Evolutionary conservation across 139 green algal genomes (phyloP), one percentile per base, ranked within the genome.

Genomic region (Chlamydomonas schloesseri): DNA sequence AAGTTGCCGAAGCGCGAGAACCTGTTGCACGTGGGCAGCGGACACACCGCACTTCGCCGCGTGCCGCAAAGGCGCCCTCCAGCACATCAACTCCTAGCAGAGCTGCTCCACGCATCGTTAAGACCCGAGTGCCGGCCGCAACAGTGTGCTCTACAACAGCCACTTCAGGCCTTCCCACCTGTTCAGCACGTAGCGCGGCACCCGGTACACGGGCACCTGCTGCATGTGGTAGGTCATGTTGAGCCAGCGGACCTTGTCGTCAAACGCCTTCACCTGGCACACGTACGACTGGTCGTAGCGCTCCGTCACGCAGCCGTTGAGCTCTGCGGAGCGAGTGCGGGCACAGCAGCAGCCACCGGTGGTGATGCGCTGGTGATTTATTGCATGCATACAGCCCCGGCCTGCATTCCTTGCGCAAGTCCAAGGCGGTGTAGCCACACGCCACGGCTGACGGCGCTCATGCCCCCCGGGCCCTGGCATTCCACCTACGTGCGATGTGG

Each of bases 231-330:
- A 84, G 8, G 64, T 68, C 64, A 75, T 84, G 65, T 84, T 84
- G 17, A 84, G 78, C 78, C 78, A 84, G 5, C 78, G 78, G 64
- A 84, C 78, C 64, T 84, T 84, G 78, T 84, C 78, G n/a, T 84
- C 78, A 28, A 84, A 84, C 29, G 50, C 65, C 31, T 75, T 74
- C 2, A 84, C 34, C 64, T 75, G 64, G n/a, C 78, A 84, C 33
- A 84, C 78, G 46, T 84, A 84, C 42, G 64, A 47, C 64, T 50
- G 50, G 42, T 84, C 78, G 64, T 84, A 84, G 37, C 64, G 42
- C 47, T 84, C 78, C 2, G 78, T 84, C 29, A 31, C 31, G 64
- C 78, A 84, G 78, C 78, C 78, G 64, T 84, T 84, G 21, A 84
- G 64, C 31, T 84, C 78, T 84, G 78, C 1, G 34, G 4, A 31